Conservation (phyloP, 768 basidiomycete species). For the Hericium coralloides region DNA sequence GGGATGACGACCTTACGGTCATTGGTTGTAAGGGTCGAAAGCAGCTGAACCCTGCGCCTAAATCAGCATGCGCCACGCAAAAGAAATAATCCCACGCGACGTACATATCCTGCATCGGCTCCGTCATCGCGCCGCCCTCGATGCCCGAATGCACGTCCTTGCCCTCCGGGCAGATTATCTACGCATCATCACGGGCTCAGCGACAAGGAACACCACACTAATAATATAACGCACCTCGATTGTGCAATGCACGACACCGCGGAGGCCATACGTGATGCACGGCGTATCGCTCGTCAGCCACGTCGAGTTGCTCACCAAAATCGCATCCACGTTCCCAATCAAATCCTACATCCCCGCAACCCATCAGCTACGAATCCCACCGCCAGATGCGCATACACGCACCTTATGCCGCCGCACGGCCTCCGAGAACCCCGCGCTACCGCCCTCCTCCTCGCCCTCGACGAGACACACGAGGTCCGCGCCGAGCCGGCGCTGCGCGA, state of each 20-base stretch:
- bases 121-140: slow-evolving; percentile 79
- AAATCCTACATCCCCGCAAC: slow-evolving; percentile 37
- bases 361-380: background rate
- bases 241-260: slow-evolving; percentile 87
- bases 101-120: slow-evolving; percentile 93
- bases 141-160: slow-evolving; percentile 92
- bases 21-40: slow-evolving; percentile 59
- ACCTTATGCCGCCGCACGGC: slow-evolving; percentile 73
- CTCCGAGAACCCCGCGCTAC: slow-evolving; percentile 79
- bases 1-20: slow-evolving; percentile 60
- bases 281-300: slow-evolving; percentile 93
- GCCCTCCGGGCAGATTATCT: slow-evolving; percentile 56
- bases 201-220: background rate
- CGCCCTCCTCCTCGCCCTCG: slow-evolving; percentile 97
- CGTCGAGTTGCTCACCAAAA: slow-evolving; percentile 90
- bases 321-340: slow-evolving; percentile 84
- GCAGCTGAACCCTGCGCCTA: slow-evolving; percentile 56
- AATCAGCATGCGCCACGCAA: background rate
- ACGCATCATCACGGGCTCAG: background rate
- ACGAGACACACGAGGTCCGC: slow-evolving; percentile 86
- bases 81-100: slow-evolving; percentile 9
- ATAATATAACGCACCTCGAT: slow-evolving; percentile 41
- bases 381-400: background rate
- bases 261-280: slow-evolving; percentile 90
- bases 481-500: slow-evolving; percentile 62